Evolutionary conservation across 352 stramenopile genomes (phyloP).

Genomic region (Elongisporangium senticosum): DNA sequence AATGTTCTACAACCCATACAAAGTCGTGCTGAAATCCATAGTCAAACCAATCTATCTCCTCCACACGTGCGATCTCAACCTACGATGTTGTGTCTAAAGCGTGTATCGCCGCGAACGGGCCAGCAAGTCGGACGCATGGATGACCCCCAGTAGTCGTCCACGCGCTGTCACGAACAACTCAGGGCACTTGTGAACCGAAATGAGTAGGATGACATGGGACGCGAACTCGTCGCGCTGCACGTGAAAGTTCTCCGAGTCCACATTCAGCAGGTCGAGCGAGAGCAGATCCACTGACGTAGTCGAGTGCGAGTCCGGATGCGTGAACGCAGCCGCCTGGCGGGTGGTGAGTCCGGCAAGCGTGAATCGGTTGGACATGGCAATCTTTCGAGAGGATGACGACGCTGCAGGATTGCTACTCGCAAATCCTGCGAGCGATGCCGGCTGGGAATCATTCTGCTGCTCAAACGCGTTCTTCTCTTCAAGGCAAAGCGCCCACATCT

Average conservation of each 20-base stretch:
- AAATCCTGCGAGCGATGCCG: slow-evolving; percentile 16
- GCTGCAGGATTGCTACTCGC: slow-evolving; percentile 13
- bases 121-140: slow-evolving; percentile 64
- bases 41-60: not conserved
- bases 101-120: slow-evolving; percentile 54
- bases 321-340: slow-evolving; percentile 23
- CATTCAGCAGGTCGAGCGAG: slow-evolving; percentile 40
- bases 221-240: slow-evolving; percentile 62
- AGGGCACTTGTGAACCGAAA: slow-evolving; percentile 73
- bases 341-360: slow-evolving; percentile 18
- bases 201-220: slow-evolving; percentile 71
- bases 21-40: no score
- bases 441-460: slow-evolving; percentile 1
- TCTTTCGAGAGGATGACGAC: not conserved
- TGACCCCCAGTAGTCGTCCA: slow-evolving; percentile 63
- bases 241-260: slow-evolving; percentile 65
- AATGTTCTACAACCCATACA: no score
- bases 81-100: slow-evolving; percentile 15
- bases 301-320: slow-evolving; percentile 20
- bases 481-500: slow-evolving; percentile 51
- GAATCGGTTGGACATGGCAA: slow-evolving; percentile 13
- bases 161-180: slow-evolving; percentile 71
- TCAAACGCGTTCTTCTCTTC: slow-evolving; percentile 8
- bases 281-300: slow-evolving; percentile 48
- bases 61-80: not conserved